phyloP scores from a whole-genome alignment of 768 basidiomycete genomes.

The Agaricus sinodeliciosus region DNA sequence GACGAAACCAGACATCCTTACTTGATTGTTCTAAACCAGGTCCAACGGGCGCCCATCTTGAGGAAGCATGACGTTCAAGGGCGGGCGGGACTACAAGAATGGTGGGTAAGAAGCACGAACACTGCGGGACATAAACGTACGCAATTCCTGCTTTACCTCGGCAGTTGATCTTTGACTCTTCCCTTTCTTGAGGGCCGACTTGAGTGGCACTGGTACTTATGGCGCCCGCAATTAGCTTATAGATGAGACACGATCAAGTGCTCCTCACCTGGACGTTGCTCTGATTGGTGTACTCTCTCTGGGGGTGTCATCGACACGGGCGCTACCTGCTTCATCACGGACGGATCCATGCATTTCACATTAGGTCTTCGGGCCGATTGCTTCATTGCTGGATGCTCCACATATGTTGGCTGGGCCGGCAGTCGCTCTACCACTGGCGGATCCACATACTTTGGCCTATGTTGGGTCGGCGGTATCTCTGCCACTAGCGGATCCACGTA shows the following conservation, averaged over 20 bases:
- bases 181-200: constrained; percentile 8
- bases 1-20: background rate
- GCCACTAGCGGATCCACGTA: background rate
- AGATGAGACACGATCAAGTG: background rate
- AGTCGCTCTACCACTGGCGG: too few relatives aligned
- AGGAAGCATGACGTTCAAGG: constrained; percentile 5
- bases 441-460: too few relatives aligned
- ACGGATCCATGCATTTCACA: background rate
- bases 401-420: too few relatives aligned
- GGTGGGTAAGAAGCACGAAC: background rate
- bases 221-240: background rate
- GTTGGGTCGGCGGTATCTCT: background rate
- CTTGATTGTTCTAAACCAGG: constrained; percentile 7
- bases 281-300: background rate
- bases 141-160: constrained; percentile 6
- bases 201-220: constrained; percentile 2
- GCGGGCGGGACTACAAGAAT: background rate
- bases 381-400: too few relatives aligned
- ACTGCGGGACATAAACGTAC: background rate
- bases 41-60: background rate
- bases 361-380: background rate
- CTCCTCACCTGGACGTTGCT: constrained; percentile 1
- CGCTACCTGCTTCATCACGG: background rate
- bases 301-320: background rate
- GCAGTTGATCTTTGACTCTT: background rate